These are phyloP conservation scores for Stephania yunnanensis DNA, from an alignment of 164 flowering plant species.

Conservation along the genomic window DNA sequence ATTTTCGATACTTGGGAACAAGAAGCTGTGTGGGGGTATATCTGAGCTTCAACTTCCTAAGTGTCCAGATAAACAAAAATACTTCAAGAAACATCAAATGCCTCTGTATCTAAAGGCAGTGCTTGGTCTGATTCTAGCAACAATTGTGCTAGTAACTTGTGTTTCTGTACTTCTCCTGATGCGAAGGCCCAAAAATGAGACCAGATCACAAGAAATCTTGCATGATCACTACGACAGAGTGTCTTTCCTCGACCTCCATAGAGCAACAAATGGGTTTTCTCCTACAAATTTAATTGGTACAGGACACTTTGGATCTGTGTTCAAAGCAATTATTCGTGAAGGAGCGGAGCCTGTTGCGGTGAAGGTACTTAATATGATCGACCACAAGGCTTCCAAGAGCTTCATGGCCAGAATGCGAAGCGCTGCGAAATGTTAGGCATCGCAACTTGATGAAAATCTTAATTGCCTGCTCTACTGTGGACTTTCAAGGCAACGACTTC, in stretches of 20 bases:
- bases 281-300: conserved; percentile 9
- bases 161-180: not conserved
- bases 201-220: not conserved
- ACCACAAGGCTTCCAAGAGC: conserved; percentile 11
- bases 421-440: conserved; percentile 6
- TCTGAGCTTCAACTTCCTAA: not conserved
- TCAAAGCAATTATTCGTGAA: conserved; percentile 1
- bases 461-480: conserved; percentile 9
- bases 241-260: conserved; percentile 3
- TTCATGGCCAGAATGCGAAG: conserved; percentile 8
- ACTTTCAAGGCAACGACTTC: conserved; percentile 12
- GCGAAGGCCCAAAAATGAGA: not conserved
- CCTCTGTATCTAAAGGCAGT: not conserved
- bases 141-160: not conserved
- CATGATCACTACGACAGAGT: not conserved
- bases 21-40: conserved; percentile 12
- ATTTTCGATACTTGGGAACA: conserved; percentile 9
- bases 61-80: not conserved
- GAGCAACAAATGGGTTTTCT: conserved; percentile 8
- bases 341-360: not conserved
- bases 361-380: conserved; percentile 2
- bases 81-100: not conserved
- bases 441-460: conserved; percentile 5
- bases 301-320: conserved; percentile 11
- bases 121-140: not conserved